phyloP scores from a whole-genome alignment of 2,329 filamentous ascomycete species.

The Paecilomyces formosus region DNA sequence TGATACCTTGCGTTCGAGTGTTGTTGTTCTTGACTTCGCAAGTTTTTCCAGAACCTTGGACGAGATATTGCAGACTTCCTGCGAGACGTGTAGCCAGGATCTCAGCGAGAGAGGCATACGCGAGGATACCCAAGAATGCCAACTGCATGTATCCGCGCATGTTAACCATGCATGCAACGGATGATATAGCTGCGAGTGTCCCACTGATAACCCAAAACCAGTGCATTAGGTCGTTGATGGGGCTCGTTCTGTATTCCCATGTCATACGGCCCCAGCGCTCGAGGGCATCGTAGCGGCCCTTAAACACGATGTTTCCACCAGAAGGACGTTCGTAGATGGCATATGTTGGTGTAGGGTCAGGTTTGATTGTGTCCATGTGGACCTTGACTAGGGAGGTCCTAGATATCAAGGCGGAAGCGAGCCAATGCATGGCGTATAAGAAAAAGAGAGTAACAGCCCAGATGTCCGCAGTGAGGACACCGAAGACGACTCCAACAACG shows the following conservation, averaged over 20 bases:
- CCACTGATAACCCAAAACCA: conserved; percentile 22
- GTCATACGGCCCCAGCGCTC: conserved; percentile 23
- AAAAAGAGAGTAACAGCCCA: conserved; percentile 23
- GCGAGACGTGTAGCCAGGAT: conserved; percentile 19
- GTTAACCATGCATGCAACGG: conserved; percentile 28
- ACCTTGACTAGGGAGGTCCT: conserved; percentile 14
- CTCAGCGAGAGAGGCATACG: conserved; percentile 21
- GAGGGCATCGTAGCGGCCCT: conserved; percentile 17
- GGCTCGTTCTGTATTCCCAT: conserved; percentile 17
- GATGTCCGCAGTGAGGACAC: conserved; percentile 19
- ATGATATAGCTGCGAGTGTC: conserved; percentile 17
- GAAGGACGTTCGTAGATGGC: conserved; percentile 24
- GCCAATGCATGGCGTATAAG: conserved; percentile 22
- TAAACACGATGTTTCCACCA: conserved; percentile 26
- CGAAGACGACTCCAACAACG: conserved; percentile 15
- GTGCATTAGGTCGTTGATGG: conserved; percentile 14
- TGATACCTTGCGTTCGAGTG: conserved; percentile 11
- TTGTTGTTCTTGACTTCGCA: conserved; percentile 6
- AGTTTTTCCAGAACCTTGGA: conserved; percentile 6
- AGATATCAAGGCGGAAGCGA: conserved; percentile 17
- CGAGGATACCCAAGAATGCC: conserved; percentile 18
- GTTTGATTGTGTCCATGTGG: conserved; percentile 8
- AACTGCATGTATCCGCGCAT: conserved; percentile 24
- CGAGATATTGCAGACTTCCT: conserved; percentile 14
- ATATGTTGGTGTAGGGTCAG: conserved; percentile 13